Percentiles rank a stretch among this genome's conserved stretches.
Conservation (phyloP, 441 rosid species). For the Adansonia gregorii region DNA sequence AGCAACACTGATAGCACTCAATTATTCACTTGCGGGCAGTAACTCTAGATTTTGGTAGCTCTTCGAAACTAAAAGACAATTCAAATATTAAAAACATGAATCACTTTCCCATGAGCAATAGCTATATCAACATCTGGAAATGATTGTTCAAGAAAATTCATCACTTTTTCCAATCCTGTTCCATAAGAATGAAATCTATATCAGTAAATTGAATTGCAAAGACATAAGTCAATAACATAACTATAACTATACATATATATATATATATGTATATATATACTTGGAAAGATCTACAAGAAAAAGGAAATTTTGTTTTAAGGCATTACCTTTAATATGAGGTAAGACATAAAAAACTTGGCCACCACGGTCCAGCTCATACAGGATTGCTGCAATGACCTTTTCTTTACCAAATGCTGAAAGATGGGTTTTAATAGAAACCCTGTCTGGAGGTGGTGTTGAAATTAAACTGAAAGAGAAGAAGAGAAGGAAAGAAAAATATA, state of each 20-base stretch:
- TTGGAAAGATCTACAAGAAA: slow-evolving; percentile 20
- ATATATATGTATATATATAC: neutral
- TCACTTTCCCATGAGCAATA: slow-evolving; percentile 94
- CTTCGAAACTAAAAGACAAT: neutral
- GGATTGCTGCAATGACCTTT: slow-evolving; percentile 71
- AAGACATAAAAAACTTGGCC: slow-evolving; percentile 92
- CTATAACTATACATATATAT: neutral
- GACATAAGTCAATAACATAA: slow-evolving; percentile 10
- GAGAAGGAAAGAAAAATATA: slow-evolving; percentile 8
- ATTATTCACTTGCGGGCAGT: neutral
- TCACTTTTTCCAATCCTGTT: slow-evolving; percentile 90
- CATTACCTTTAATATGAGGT: slow-evolving; percentile 88
- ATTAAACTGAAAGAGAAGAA: slow-evolving; percentile 69
- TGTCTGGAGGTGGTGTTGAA: slow-evolving; percentile 92
- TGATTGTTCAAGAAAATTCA: slow-evolving; percentile 73
- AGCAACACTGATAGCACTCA: neutral
- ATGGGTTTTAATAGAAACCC: slow-evolving; percentile 90
- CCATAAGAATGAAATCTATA: slow-evolving; percentile 31
- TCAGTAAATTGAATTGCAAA: slow-evolving; percentile 25
- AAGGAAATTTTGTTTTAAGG: slow-evolving; percentile 6
- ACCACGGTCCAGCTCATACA: slow-evolving; percentile 77
- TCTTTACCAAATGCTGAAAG: slow-evolving; percentile 67
- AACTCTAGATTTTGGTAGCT: slow-evolving; percentile 9
- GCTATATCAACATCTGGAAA: slow-evolving; percentile 81
- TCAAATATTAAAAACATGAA: slow-evolving; percentile 17